Percentiles rank a stretch among this genome's conserved stretches.
phyloP scores from a whole-genome alignment of 1,284 basidiomycete species.

The Sphaerobolus stellatus region DNA sequence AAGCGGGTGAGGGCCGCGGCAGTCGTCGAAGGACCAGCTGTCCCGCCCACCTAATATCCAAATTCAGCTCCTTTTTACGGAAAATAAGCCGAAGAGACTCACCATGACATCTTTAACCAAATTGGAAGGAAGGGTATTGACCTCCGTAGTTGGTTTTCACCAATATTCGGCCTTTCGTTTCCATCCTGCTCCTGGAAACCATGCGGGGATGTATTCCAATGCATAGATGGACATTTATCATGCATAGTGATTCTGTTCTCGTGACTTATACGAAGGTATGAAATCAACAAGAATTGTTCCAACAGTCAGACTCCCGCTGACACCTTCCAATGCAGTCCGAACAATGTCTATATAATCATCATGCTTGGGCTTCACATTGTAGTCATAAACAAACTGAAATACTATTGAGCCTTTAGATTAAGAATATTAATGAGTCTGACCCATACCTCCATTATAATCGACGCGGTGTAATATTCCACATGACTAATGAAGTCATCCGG shows the following conservation, averaged over 20 bases:
- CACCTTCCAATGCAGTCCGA: slow-evolving; percentile 40
- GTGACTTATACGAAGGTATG: no score
- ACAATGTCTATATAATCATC: slow-evolving; percentile 36
- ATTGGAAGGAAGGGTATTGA: not conserved
- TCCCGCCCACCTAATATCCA: not conserved
- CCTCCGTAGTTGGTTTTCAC: not conserved
- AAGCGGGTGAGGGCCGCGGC: not conserved
- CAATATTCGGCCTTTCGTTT: not conserved
- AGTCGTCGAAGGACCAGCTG: not conserved
- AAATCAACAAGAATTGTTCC: slow-evolving; percentile 42
- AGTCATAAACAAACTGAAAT: not conserved
- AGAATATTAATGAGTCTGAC: not conserved
- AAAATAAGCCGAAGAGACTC: not conserved
- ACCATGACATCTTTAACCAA: not conserved
- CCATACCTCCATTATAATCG: not conserved
- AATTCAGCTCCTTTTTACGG: not conserved
- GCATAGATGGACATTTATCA: not conserved
- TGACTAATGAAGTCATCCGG: not conserved
- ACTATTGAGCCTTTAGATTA: not conserved
- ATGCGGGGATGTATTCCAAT: not conserved
- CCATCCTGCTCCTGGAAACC: not conserved
- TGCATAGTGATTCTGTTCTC: no score
- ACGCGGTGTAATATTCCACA: slow-evolving; percentile 18
- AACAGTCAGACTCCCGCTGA: slow-evolving; percentile 38
- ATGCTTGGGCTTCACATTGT: not conserved